Conservation (phyloP, 345 rosid genomes). For the Luvunga scandens region DNA sequence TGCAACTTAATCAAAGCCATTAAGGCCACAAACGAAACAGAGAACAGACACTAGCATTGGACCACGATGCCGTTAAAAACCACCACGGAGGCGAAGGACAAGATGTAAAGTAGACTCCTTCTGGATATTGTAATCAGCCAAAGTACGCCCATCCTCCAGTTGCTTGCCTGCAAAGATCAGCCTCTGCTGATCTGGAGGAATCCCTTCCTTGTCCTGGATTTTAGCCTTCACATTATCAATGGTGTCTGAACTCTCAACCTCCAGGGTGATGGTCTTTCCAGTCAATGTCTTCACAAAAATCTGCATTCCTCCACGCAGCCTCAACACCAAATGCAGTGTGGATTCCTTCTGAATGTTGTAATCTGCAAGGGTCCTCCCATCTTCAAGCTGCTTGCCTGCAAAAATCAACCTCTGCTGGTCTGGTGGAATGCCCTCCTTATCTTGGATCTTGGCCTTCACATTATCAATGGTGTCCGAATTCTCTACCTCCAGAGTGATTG, state of each 20-base stretch:
- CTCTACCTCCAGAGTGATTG: slow-evolving; percentile 40
- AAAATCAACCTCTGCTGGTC: slow-evolving; percentile 44
- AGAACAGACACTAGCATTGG: background rate
- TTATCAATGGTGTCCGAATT: slow-evolving; percentile 38
- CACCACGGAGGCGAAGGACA: slow-evolving; percentile 62
- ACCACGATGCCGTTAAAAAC: slow-evolving; percentile 18
- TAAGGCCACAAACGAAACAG: background rate
- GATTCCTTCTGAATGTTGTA: slow-evolving; percentile 44
- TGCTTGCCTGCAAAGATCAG: slow-evolving; percentile 45
- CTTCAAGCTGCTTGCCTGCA: slow-evolving; percentile 42
- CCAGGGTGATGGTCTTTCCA: slow-evolving; percentile 43
- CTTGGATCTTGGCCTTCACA: slow-evolving; percentile 37
- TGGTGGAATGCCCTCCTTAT: slow-evolving; percentile 41
- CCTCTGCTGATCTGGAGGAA: slow-evolving; percentile 49
- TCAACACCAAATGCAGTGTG: slow-evolving; percentile 34
- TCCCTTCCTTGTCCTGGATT: slow-evolving; percentile 47
- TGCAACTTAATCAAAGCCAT: background rate
- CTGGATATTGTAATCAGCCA: slow-evolving; percentile 46
- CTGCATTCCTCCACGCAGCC: slow-evolving; percentile 47
- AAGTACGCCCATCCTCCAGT: slow-evolving; percentile 42
- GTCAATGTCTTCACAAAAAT: slow-evolving; percentile 44
- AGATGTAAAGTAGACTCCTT: slow-evolving; percentile 56
- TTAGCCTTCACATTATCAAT: slow-evolving; percentile 40
- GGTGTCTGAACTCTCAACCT: slow-evolving; percentile 44
- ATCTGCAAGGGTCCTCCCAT: slow-evolving; percentile 37